A percentile compares a stretch with the other conserved stretches of the same genome.
These are phyloP conservation scores for Aquilaria malaccensis DNA, from an alignment of 345 rosid species.

Conservation along the genomic window DNA sequence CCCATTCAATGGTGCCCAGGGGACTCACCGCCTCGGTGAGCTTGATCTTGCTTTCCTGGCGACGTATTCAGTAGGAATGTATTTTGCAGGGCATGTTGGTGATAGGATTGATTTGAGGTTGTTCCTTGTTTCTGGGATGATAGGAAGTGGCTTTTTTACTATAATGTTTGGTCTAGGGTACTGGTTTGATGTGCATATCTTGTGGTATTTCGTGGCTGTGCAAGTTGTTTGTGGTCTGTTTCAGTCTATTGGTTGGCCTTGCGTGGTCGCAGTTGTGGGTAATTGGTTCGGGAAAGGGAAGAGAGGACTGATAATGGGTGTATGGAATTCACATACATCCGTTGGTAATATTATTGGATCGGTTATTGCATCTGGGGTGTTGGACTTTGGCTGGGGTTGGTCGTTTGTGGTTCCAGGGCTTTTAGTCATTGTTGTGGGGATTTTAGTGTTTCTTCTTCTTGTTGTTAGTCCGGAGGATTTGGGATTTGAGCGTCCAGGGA, in stretches of 20 bases:
- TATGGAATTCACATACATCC: slow-evolving; percentile 87
- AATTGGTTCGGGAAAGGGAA: slow-evolving; percentile 90
- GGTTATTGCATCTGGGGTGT: slow-evolving; percentile 58
- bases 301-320: slow-evolving; percentile 90
- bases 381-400: slow-evolving; percentile 99
- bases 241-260: slow-evolving; percentile 99
- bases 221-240: slow-evolving; percentile 78
- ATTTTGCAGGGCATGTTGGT: slow-evolving; percentile 78
- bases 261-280: slow-evolving; percentile 87
- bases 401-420: slow-evolving; percentile 74
- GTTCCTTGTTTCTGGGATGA: slow-evolving; percentile 89
- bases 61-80: slow-evolving; percentile 74
- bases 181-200: slow-evolving; percentile 63
- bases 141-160: slow-evolving; percentile 78
- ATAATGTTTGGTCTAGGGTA: slow-evolving; percentile 70
- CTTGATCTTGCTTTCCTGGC: slow-evolving; percentile 84
- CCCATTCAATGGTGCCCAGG: slow-evolving; percentile 64
- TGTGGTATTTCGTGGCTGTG: slow-evolving; percentile 48
- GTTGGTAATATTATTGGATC: slow-evolving; percentile 85
- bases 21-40: slow-evolving; percentile 77
- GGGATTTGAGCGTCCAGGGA: slow-evolving; percentile 42
- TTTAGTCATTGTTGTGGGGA: slow-evolving; percentile 52
- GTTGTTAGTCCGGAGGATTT: slow-evolving; percentile 65
- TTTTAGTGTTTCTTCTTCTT: slow-evolving; percentile 56
- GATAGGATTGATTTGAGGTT: slow-evolving; percentile 77